Percentiles rank a stretch among this genome's conserved stretches.
phyloP scores from a whole-genome alignment of 1,139 yeast genomes.

The Groenewaldozyma auringiensis region DNA sequence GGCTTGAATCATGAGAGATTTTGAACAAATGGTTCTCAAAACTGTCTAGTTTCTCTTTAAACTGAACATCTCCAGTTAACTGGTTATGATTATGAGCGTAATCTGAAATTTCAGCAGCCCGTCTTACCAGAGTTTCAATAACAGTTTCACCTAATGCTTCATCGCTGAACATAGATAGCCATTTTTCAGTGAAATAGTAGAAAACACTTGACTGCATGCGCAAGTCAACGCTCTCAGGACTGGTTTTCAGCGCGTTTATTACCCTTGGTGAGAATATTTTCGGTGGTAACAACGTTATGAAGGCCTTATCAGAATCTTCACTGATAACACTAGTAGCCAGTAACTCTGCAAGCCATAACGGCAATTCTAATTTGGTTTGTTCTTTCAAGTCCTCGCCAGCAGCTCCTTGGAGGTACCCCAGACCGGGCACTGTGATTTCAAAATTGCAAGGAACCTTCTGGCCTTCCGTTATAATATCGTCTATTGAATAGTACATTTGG shows the following conservation, averaged over 20 bases:
- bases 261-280: constrained; percentile 57
- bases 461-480: constrained; percentile 75
- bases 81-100: constrained; percentile 51
- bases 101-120: constrained; percentile 67
- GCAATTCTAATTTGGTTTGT: constrained; percentile 68
- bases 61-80: constrained; percentile 35
- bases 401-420: constrained; percentile 82
- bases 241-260: constrained; percentile 74
- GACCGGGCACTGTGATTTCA: constrained; percentile 70
- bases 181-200: constrained; percentile 60
- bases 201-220: constrained; percentile 61
- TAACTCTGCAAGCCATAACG: constrained; percentile 82
- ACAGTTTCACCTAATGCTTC: constrained; percentile 51
- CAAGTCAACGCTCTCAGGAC: constrained; percentile 58
- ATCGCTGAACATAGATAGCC: constrained; percentile 67
- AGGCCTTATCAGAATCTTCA: constrained; percentile 42
- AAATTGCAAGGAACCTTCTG: constrained; percentile 71
- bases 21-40: constrained; percentile 59
- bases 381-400: constrained; percentile 51
- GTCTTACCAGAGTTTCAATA: constrained; percentile 45
- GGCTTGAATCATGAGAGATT: constrained; percentile 52
- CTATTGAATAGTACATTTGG: constrained; percentile 73
- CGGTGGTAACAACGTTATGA: constrained; percentile 63
- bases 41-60: constrained; percentile 63
- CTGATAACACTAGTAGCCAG: constrained; percentile 43